Percentiles rank a stretch among this genome's conserved stretches.
These are phyloP conservation scores for Antrodiella citrinella DNA, from an alignment of 768 basidiomycete genomes.

Conservation along the genomic window DNA sequence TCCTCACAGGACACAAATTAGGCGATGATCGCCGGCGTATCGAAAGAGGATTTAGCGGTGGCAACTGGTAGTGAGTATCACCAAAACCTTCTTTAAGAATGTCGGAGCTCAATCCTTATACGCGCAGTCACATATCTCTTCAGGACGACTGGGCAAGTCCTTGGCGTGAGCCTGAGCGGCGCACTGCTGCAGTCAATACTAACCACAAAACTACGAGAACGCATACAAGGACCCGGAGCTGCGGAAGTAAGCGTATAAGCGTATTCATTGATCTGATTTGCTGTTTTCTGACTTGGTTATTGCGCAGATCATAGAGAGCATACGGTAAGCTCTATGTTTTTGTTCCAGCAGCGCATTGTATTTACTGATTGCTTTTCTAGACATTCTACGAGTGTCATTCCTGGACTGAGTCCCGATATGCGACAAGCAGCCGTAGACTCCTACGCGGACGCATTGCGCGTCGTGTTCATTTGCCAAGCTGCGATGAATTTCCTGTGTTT, in stretches of 20 bases:
- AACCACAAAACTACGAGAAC: conserved; percentile 53
- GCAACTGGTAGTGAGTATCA: conserved; percentile 76
- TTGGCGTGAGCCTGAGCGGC: conserved; percentile 86
- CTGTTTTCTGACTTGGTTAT: conserved; percentile 6
- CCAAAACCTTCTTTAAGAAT: too few species aligned
- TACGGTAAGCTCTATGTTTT: conserved; percentile 52
- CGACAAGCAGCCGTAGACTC: conserved; percentile 62
- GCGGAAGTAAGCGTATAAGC: conserved; percentile 49
- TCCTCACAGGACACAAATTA: conserved; percentile 26
- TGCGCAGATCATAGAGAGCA: conserved; percentile 60
- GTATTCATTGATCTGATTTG: conserved; percentile 5
- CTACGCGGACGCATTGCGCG: conserved; percentile 71
- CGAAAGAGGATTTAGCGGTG: conserved; percentile 76
- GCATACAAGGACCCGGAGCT: conserved; percentile 73
- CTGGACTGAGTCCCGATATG: conserved; percentile 45
- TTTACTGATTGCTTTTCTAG: conserved; percentile 28
- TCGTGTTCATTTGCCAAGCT: conserved; percentile 76
- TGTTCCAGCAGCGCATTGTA: too few species aligned
- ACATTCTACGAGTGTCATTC: conserved; percentile 68
- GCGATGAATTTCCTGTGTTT: conserved; percentile 60
- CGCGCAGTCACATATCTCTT: conserved; percentile 82
- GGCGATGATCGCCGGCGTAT: conserved; percentile 84
- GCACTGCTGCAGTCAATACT: conserved; percentile 80
- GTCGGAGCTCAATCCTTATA: background rate
- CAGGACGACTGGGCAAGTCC: conserved; percentile 89